phyloP scores from a whole-genome alignment of 2,329 filamentous ascomycete species.

The Pseudocercospora pini-densiflorae region DNA sequence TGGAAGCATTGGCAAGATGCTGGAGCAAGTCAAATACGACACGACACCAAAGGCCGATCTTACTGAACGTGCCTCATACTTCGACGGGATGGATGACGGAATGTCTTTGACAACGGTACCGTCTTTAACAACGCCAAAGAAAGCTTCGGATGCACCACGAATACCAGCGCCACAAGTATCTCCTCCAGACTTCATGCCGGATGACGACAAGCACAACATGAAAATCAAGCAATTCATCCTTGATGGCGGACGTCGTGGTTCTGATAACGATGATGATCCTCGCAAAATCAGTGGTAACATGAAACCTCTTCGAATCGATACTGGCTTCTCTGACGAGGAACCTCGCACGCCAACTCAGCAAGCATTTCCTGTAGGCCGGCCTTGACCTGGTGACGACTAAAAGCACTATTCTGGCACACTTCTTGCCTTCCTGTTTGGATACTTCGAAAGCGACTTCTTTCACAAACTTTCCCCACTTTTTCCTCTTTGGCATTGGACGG shows the following conservation, averaged over 20 bases:
- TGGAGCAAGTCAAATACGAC: conserved; percentile 51
- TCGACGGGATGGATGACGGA: conserved; percentile 29
- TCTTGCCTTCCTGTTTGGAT: not conserved
- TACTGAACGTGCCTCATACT: conserved; percentile 45
- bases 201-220: conserved; percentile 26
- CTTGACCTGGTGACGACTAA: not conserved
- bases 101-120: not conserved
- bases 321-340: conserved; percentile 26
- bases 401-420: not conserved
- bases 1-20: conserved; percentile 35
- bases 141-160: conserved; percentile 4
- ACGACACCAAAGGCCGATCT: conserved; percentile 46
- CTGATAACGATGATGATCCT: conserved; percentile 13
- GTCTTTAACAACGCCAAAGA: conserved; percentile 15
- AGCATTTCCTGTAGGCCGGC: conserved; percentile 9
- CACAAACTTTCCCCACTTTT: not conserved
- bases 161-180: conserved; percentile 17
- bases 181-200: conserved; percentile 5
- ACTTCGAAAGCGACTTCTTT: conserved; percentile 1
- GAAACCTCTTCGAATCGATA: conserved; percentile 24
- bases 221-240: conserved; percentile 38
- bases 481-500: not conserved
- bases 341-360: conserved; percentile 31
- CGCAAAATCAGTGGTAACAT: conserved; percentile 16
- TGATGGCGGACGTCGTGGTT: conserved; percentile 21